Base-by-base conservation (phyloP, 2,329 filamentous ascomycete genomes). In the Coniochaeta prunicola region DNA sequence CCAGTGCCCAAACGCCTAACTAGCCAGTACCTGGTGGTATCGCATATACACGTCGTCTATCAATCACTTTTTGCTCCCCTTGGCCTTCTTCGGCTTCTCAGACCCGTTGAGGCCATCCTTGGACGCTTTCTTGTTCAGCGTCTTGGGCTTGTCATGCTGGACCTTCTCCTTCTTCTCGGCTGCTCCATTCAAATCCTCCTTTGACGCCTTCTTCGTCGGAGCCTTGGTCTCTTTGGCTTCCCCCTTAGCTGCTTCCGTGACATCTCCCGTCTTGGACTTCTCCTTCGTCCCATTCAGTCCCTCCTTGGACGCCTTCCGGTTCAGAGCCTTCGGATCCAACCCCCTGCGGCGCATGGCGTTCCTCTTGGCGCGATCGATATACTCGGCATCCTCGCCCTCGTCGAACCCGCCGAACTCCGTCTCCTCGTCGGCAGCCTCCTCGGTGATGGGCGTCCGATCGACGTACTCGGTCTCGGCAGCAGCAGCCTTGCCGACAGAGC, bases 311-410 rank as follows among this genome's bases (percentile, higher is more conserved):
- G 24, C 61, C 57, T 69, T 71, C 66, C 70, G 69, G 53, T 76
- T 73, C 28, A 81, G 74, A 34, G 81, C 85, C 68, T 82, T 85
- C 1, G 89, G 89, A 71, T 92, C 85, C 57, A 92, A 73, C 61
- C 90, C 90, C 69, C 89, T 87, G 67, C 85, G 84, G 66, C 88
- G 84, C 79, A 92, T 82, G 60, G 85, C 83, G 67, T 88, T 91
- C 64, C 84, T 82, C 77, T 87, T 86, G n/a, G 85, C 88, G 66
- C 85, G 84, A 67, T 88, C 82, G 48, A 92, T 91, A 69, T 88
- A 87, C 65, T 85, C 80, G 65, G 80, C 73, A 68, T 93, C 90
- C 69, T 87, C 87, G 0, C 87, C 84, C 0, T 91, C 88, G 61
- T 92, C 85, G 69, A 90, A 93, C 1, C 82, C 87, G 56, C 85